phyloP scores from a whole-genome alignment of 192 early-diverging fungal species.

The Oehlia diaphana region DNA sequence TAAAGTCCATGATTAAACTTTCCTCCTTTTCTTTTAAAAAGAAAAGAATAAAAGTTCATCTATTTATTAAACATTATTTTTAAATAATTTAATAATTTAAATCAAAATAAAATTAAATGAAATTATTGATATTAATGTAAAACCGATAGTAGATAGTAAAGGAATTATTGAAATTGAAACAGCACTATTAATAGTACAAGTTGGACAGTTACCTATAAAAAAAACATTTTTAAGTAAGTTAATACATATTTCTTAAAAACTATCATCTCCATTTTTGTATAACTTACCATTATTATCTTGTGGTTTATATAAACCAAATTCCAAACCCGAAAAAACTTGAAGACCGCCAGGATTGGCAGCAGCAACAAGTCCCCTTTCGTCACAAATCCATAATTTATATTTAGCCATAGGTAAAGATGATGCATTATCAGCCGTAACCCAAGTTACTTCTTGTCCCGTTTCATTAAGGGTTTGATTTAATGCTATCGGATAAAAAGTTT shows the following conservation, averaged over 20 bases:
- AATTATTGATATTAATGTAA: not conserved
- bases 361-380: not conserved
- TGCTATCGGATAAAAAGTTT: not conserved
- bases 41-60: not conserved
- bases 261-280: not conserved
- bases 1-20: too few species aligned
- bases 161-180: not conserved
- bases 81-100: not conserved
- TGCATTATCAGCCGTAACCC: not conserved
- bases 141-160: not conserved
- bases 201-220: not conserved
- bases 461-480: not conserved
- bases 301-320: not conserved
- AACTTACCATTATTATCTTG: not conserved
- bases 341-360: not conserved
- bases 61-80: not conserved
- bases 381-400: constrained; percentile 4
- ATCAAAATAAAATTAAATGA: not conserved
- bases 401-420: not conserved
- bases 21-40: not conserved
- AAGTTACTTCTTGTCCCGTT: not conserved
- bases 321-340: not conserved
- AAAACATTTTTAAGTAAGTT: not conserved
- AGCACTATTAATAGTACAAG: not conserved
- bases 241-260: not conserved